Evolutionary conservation across 2,329 filamentous ascomycete species (phyloP), one percentile per base, ranked within the genome.

Genomic region (Macrophomina tecta): DNA sequence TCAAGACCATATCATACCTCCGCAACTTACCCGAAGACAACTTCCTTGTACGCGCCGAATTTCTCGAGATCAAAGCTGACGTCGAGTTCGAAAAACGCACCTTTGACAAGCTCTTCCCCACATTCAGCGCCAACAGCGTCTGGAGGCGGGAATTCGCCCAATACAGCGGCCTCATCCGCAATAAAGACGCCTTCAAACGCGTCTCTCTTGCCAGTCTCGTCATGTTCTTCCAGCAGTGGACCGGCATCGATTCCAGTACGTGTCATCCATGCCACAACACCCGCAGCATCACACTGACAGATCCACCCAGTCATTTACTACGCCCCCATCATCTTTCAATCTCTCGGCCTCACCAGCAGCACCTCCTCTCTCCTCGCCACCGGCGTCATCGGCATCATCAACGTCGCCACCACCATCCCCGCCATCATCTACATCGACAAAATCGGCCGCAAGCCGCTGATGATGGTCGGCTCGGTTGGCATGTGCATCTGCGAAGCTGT

Each of bases 181-280:
- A 80, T 8, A 79, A 74, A 79, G 83, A 85, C 68, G 85, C 85
- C 72, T 78, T 86, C 68, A 83, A 82, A 74, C 78, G 82, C 45
- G 80, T 83, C 4, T 68, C 76, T 6, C 81, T 77, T 9, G 82
- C 89, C 5, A 81, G 89, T 69, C 89, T 91, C 69, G 91, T 89
- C 68, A 73, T 92, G 46, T 82, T 83, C 69, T 82, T 82, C 67
- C 77, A 82, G 68, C 80, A 82, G 69, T 80, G 81, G 40, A 72
- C 76, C 4, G 76, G 75, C 49, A 64, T 64, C 5, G 48, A 64
- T 18, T 89, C 87, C 42, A 90, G 45, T 36, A 32, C 34, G 28
- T 62, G 11, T 5, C 12, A 49, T 1, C n/a, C 11, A 32, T 5
- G 2, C 18, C 38, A 9, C 18, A 7, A 11, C 4, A 1, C 7